Evolutionary conservation across 331 rosid species (phyloP).

Genomic region (Rhamnella rubrinervis): DNA sequence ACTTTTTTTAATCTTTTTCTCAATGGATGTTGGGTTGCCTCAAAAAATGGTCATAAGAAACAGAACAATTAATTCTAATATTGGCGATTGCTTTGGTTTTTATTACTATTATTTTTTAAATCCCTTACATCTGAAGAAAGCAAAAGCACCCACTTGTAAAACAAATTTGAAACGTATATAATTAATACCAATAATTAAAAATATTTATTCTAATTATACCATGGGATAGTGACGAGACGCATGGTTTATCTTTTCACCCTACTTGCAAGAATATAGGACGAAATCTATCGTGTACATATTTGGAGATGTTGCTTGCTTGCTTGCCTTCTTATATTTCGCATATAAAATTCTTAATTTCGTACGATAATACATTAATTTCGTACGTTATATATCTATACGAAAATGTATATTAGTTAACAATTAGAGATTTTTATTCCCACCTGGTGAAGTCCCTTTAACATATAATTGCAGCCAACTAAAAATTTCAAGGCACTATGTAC

Average conservation of each 20-base stretch:
- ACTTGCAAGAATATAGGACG: too few species aligned
- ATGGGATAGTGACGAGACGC: too few species aligned
- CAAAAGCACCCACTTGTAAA: constrained; percentile 15
- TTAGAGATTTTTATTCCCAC: too few species aligned
- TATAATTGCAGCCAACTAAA: too few species aligned
- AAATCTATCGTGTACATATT: constrained; percentile 3
- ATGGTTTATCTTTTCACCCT: too few species aligned
- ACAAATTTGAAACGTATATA: background rate
- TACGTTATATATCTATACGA: too few species aligned
- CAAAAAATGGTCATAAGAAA: constrained; percentile 15
- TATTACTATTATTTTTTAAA: background rate
- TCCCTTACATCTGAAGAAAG: constrained; percentile 39
- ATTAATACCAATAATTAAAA: background rate
- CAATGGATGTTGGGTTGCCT: constrained; percentile 29
- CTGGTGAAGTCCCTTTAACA: too few species aligned
- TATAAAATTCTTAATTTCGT: background rate
- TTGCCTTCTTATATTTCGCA: constrained; percentile 3
- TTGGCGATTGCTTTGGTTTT: constrained; percentile 6
- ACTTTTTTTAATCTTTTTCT: constrained; percentile 23
- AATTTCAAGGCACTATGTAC: too few species aligned
- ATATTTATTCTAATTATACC: too few species aligned
- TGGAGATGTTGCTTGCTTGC: constrained; percentile 24
- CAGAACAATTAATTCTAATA: background rate
- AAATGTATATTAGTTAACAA: too few species aligned
- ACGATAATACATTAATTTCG: background rate